These are phyloP conservation scores for Cyclocybe aegerita DNA, from an alignment of 768 basidiomycete genomes.

Conservation along the genomic window DNA sequence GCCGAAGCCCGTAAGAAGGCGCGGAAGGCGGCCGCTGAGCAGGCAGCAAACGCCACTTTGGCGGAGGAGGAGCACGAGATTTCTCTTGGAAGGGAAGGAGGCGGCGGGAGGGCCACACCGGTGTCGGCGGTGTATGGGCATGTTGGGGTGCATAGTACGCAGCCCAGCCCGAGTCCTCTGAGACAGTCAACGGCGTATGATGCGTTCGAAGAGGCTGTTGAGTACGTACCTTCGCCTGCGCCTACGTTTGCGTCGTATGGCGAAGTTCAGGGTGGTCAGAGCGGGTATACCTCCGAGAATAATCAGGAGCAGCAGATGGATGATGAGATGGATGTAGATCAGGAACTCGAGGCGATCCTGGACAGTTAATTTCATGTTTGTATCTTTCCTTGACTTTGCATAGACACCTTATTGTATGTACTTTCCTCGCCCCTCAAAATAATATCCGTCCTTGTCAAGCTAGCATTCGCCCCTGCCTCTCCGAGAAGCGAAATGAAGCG, in stretches of 20 bases:
- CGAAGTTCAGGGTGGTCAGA: constrained; percentile 48
- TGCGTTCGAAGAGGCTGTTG: constrained; percentile 24
- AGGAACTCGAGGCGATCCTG: constrained; percentile 23
- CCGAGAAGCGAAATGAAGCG: too few species aligned
- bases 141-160: constrained; percentile 9
- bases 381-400: neutral
- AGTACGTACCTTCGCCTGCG: constrained; percentile 45
- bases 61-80: constrained; percentile 16
- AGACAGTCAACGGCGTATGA: constrained; percentile 40
- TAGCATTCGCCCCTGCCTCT: too few species aligned
- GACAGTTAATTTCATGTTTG: neutral
- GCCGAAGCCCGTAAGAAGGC: constrained; percentile 48
- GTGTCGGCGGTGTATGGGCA: constrained; percentile 10
- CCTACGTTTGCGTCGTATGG: constrained; percentile 50
- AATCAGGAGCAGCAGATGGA: constrained; percentile 15
- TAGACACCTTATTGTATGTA: neutral
- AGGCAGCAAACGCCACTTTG: constrained; percentile 15
- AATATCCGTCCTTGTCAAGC: too few species aligned
- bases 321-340: constrained; percentile 32
- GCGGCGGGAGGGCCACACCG: constrained; percentile 7
- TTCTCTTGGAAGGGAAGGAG: constrained; percentile 6
- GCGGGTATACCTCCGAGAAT: constrained; percentile 57
- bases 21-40: constrained; percentile 37
- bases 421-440: too few species aligned
- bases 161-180: constrained; percentile 43